Percentiles rank a stretch among this genome's conserved stretches.
Evolutionary conservation across 257 asterid genomes (phyloP).

Genomic region (Petunia axillaris): DNA sequence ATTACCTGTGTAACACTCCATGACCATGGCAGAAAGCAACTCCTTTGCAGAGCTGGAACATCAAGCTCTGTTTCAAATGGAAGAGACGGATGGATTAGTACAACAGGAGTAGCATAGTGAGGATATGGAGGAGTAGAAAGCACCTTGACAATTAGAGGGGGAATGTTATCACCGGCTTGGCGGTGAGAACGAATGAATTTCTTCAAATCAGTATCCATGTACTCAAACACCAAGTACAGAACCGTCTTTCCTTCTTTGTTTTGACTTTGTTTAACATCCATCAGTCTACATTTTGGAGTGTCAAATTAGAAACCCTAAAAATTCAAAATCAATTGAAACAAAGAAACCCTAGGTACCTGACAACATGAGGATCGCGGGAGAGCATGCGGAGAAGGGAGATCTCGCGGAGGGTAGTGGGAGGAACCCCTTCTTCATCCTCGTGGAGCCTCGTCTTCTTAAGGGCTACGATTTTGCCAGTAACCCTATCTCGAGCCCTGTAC

Average conservation of each 20-base stretch:
- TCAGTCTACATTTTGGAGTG: slow-evolving; percentile 45
- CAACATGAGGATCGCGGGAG: slow-evolving; percentile 82
- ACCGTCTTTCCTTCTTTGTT: slow-evolving; percentile 92
- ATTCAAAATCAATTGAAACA: not conserved
- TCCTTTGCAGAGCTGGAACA: slow-evolving; percentile 96
- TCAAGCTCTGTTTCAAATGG: slow-evolving; percentile 59
- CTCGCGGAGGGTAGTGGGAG: slow-evolving; percentile 97
- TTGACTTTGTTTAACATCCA: slow-evolving; percentile 90
- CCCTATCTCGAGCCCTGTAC: slow-evolving; percentile 89
- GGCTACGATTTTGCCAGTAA: slow-evolving; percentile 90
- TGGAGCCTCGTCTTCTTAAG: slow-evolving; percentile 92
- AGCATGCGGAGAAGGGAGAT: slow-evolving; percentile 89
- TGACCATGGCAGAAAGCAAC: slow-evolving; percentile 98
- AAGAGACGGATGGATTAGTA: not conserved
- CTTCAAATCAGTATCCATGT: slow-evolving; percentile 92
- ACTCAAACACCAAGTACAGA: slow-evolving; percentile 86
- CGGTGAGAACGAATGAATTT: slow-evolving; percentile 82
- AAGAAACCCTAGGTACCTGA: slow-evolving; percentile 47
- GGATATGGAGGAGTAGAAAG: too few species aligned
- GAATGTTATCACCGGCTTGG: slow-evolving; percentile 50
- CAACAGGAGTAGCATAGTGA: not conserved
- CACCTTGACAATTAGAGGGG: slow-evolving; percentile 63
- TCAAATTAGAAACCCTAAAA: not conserved
- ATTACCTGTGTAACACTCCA: slow-evolving; percentile 88
- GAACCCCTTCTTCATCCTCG: slow-evolving; percentile 98